These are phyloP conservation scores for Pichia sp. DNA, from an alignment of 1,139 yeast genomes.

Conservation along the genomic window DNA sequence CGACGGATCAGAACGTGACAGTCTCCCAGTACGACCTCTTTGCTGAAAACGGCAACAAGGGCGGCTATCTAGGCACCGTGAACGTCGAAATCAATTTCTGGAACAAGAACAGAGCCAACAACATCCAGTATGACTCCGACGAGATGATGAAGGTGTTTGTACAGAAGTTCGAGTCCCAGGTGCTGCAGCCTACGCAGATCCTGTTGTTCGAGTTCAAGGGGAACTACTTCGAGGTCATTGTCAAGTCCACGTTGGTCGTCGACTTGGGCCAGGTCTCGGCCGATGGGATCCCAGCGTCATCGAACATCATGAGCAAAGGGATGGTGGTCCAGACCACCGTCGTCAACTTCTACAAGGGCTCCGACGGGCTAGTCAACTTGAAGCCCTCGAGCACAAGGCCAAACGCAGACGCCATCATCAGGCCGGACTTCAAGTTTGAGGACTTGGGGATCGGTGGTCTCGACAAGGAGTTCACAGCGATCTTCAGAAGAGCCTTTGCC, in stretches of 20 bases:
- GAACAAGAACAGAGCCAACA: slow-evolving; percentile 61
- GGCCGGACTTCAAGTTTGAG: slow-evolving; percentile 93
- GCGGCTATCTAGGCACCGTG: slow-evolving; percentile 70
- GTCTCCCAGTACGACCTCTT: slow-evolving; percentile 61
- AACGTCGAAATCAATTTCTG: slow-evolving; percentile 81
- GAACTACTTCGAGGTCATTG: slow-evolving; percentile 57
- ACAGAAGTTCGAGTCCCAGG: slow-evolving; percentile 65
- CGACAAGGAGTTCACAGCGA: slow-evolving; percentile 87
- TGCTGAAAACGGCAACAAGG: slow-evolving; percentile 46
- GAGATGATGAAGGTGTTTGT: slow-evolving; percentile 66
- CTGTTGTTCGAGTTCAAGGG: slow-evolving; percentile 82
- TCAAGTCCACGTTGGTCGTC: slow-evolving; percentile 71
- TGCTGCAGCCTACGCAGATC: slow-evolving; percentile 83
- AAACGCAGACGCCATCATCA: slow-evolving; percentile 81
- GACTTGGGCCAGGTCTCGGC: slow-evolving; percentile 55
- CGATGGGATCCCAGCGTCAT: slow-evolving; percentile 36
- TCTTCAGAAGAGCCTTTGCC: slow-evolving; percentile 95
- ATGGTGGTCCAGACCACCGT: slow-evolving; percentile 75
- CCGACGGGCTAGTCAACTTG: slow-evolving; percentile 65
- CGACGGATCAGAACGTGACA: slow-evolving; percentile 64
- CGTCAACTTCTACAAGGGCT: slow-evolving; percentile 70
- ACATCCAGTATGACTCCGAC: slow-evolving; percentile 72
- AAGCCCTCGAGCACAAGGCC: slow-evolving; percentile 64
- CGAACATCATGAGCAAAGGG: slow-evolving; percentile 61
- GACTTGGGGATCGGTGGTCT: slow-evolving; percentile 98